Percentiles rank a stretch among this genome's conserved stretches.
Conservation (phyloP, 2,329 filamentous ascomycete species). For the Huntiella savannae region DNA sequence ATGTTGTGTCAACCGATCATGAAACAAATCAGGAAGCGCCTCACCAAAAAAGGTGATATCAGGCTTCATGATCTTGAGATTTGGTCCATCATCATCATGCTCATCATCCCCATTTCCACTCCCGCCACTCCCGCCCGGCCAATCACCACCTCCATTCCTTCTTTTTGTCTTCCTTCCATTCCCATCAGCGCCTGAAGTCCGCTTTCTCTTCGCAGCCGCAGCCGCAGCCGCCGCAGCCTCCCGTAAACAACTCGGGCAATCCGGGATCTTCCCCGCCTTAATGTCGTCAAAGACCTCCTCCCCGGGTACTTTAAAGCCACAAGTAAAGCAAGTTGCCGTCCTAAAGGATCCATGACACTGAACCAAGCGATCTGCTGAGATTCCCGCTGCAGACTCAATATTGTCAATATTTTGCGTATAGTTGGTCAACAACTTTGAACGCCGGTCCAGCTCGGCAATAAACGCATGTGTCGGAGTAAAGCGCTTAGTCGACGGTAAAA, state of each 20-base stretch:
- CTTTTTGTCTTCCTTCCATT: conserved; percentile 15
- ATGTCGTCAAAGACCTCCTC: conserved; percentile 66
- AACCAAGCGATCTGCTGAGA: conserved; percentile 62
- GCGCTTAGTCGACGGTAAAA: conserved; percentile 59
- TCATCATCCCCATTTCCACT: conserved; percentile 16
- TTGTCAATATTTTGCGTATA: conserved; percentile 99
- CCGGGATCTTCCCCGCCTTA: conserved; percentile 53
- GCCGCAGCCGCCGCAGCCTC: conserved; percentile 13
- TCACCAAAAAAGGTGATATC: conserved; percentile 98
- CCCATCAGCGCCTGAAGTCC: conserved; percentile 18
- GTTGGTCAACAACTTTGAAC: conserved; percentile 80
- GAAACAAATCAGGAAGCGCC: conserved; percentile 67
- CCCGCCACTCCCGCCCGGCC: conserved; percentile 15
- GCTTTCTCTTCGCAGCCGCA: conserved; percentile 20
- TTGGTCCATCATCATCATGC: conserved; percentile 22
- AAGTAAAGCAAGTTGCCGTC: conserved; percentile 74
- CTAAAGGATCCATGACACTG: conserved; percentile 96
- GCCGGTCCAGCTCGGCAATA: conserved; percentile 72
- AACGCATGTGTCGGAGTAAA: conserved; percentile 90
- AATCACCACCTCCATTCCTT: not conserved
- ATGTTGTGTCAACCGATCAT: conserved; percentile 56
- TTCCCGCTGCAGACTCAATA: conserved; percentile 71
- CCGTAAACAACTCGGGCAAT: conserved; percentile 50
- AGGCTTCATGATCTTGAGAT: conserved; percentile 75
- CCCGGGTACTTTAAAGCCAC: conserved; percentile 53